Percentiles rank a stretch among this genome's conserved stretches.
phyloP scores from a whole-genome alignment of 2,329 filamentous ascomycete species.

The Talaromyces sp. region DNA sequence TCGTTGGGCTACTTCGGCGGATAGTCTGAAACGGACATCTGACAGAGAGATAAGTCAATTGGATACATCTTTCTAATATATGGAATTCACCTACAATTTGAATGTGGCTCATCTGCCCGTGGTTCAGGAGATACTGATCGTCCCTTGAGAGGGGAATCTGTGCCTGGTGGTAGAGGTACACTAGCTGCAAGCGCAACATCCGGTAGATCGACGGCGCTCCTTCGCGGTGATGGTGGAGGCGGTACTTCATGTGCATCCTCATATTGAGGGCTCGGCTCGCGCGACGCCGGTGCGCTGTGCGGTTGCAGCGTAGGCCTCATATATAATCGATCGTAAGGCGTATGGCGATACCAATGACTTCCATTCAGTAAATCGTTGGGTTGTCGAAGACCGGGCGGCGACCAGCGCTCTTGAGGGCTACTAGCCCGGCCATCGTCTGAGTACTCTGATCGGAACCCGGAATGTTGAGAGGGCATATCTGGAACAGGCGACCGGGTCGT shows the following conservation, averaged over 20 bases:
- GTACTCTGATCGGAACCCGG: conserved; percentile 59
- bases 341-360: conserved; percentile 56
- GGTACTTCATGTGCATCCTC: conserved; percentile 54
- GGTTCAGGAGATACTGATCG: conserved; percentile 56
- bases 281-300: conserved; percentile 53
- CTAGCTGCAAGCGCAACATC: conserved; percentile 55
- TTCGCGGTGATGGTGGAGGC: conserved; percentile 30
- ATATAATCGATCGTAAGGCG: conserved; percentile 49
- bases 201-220: conserved; percentile 40
- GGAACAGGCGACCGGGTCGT: conserved; percentile 54
- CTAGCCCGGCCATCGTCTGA: conserved; percentile 41
- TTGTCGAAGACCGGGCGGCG: conserved; percentile 62
- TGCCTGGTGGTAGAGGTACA: conserved; percentile 55
- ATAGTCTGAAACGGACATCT: conserved; percentile 72
- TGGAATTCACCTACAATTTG: conserved; percentile 18
- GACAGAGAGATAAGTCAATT: conserved; percentile 3
- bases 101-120: conserved; percentile 16
- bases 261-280: conserved; percentile 60
- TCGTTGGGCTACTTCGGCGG: conserved; percentile 83
- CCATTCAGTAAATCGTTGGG: conserved; percentile 49
- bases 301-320: conserved; percentile 40
- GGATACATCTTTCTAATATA: background rate
- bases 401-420: conserved; percentile 55
- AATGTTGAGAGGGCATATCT: conserved; percentile 59
- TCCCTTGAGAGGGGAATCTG: conserved; percentile 58